A percentile compares a stretch with the other conserved stretches of the same genome.
phyloP scores from a whole-genome alignment of 331 rosid species.

The Acacia pycnantha region DNA sequence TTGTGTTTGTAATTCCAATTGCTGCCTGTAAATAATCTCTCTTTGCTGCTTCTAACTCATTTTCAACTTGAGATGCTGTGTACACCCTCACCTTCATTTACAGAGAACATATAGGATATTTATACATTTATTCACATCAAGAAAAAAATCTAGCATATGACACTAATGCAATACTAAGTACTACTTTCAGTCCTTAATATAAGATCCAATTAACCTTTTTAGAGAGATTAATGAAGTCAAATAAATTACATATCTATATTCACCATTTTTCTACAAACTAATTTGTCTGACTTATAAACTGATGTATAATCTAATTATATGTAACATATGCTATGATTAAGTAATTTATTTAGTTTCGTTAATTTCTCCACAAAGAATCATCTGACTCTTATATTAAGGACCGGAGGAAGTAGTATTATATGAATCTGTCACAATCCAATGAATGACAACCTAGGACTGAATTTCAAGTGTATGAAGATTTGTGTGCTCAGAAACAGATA shows the following conservation, averaged over 20 bases:
- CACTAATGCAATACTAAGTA: neutral
- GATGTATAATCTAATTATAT: too few relatives aligned
- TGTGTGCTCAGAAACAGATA: neutral
- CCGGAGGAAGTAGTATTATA: neutral
- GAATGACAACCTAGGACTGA: neutral
- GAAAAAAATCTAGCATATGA: neutral
- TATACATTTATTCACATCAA: neutral
- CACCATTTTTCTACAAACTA: too few relatives aligned
- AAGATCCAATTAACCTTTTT: too few relatives aligned
- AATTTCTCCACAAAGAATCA: too few relatives aligned
- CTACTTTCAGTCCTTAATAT: too few relatives aligned
- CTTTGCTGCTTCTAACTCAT: conserved; percentile 85
- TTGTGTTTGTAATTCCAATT: conserved; percentile 64
- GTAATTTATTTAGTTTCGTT: too few relatives aligned
- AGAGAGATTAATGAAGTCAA: too few relatives aligned
- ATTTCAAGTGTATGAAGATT: neutral
- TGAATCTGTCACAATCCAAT: neutral
- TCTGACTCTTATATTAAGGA: too few relatives aligned
- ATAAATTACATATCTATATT: too few relatives aligned
- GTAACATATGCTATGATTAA: too few relatives aligned
- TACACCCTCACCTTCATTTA: conserved; percentile 80
- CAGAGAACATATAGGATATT: neutral
- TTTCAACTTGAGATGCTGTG: conserved; percentile 71
- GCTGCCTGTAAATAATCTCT: conserved; percentile 88
- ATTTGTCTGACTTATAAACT: too few relatives aligned